These are phyloP conservation scores for Asterionellopsis glacialis DNA, from an alignment of 108 stramenopile species.

Conservation along the genomic window DNA sequence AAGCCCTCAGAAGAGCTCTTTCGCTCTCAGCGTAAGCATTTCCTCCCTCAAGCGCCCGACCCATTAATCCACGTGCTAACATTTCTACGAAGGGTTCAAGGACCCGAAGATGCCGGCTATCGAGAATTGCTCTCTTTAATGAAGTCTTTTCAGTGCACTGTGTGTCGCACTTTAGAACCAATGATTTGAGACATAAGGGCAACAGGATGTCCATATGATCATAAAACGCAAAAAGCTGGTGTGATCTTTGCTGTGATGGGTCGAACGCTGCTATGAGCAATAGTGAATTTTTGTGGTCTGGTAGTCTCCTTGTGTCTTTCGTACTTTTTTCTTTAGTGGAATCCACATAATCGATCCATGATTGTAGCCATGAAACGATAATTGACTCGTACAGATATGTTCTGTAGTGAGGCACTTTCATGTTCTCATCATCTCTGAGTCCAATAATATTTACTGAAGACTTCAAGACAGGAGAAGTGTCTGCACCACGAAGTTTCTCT, in stretches of 20 bases:
- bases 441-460: constrained; percentile 18
- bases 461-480: constrained; percentile 12
- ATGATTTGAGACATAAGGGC: constrained; percentile 75
- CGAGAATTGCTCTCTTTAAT: constrained; percentile 49
- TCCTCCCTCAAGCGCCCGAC: constrained; percentile 40
- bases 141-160: constrained; percentile 9
- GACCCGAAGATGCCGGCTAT: constrained; percentile 58
- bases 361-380: constrained; percentile 38
- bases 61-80: constrained; percentile 55
- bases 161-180: constrained; percentile 44
- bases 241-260: not conserved
- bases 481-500: constrained; percentile 17
- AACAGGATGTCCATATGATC: constrained; percentile 61
- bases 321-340: not conserved
- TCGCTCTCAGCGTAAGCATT: constrained; percentile 32
- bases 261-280: not conserved
- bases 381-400: constrained; percentile 47
- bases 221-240: constrained; percentile 28
- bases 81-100: constrained; percentile 64
- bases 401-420: too few relatives aligned
- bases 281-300: not conserved
- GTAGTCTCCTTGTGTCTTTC: not conserved
- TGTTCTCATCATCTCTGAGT: too few relatives aligned
- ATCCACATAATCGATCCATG: constrained; percentile 21
- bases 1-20: constrained; percentile 28